Base-by-base conservation (phyloP, 441 rosid genomes). In the Pelargonium fulgidum region DNA sequence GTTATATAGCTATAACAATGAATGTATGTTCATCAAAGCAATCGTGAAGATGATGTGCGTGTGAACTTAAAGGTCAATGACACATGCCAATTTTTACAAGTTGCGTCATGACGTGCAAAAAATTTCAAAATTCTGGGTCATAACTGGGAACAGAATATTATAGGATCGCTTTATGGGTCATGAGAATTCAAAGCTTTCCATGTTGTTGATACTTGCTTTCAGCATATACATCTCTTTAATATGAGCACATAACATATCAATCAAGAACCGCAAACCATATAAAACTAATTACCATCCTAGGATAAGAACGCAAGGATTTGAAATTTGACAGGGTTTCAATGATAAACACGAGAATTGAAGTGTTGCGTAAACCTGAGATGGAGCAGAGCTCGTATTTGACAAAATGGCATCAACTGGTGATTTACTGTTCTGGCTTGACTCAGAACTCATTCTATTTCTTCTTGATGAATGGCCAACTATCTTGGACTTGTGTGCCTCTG, bases 391-490 rank as follows among this genome's bases (percentile, higher is more conserved):
- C 75, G 79, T 86, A 77, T 73, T 82, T 52, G 89, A 85, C 78
- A 89, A 84, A 72, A 93, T 87, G 67, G 99, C 97, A 81, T 94
- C 99, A 29, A 90, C 96, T 48, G 99, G 81, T 12, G 96, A 90
- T 79, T 81, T 89, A 81, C 78, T 82, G 68, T 75, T 62, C 24
- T 87, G 90, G 76, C 80, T 77, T 0, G 86, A 73, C 63, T 90
- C 96, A 0, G 85, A 78, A 81, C 86, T 92, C 78, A 72, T 70
- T 82, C 97, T 22, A 22, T 22, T 83, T 80, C 96, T 85, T 83
- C 92, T 90, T 24, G 87, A 83, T 48, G 81, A 77, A 41, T 85
- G 87, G 19, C 91, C 76, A 33, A 66, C 74, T 70, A 77, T 82
- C 83, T 89, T 92, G 3, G 89, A 89, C 80, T 89, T 94, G 83